Evolutionary conservation across 495 filamentous ascomycete genomes (phyloP), one percentile per base, ranked within the genome.

Genomic region (Aspergillus mulundensis): DNA sequence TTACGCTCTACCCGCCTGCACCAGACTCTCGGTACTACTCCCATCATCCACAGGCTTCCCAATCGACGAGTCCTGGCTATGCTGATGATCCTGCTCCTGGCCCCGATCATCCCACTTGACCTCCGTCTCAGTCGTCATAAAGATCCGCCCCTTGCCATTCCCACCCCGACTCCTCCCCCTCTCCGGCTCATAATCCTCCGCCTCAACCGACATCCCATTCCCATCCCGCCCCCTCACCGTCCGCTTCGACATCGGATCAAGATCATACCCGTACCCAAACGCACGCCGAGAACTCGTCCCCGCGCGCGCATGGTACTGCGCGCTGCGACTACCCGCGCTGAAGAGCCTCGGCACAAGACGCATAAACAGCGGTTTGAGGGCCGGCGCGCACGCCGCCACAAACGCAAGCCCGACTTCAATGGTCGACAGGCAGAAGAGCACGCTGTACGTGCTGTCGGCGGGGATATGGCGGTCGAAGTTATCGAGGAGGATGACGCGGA

Each of bases 361-460:
- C 15, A 42, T 32, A 34, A 63, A 12, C 23, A 61, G 45, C 12
- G 61, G 50, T 18, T 63, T 61, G 18, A 63, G 52, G 12, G 63
- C 47, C 5, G 63, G 62, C 11, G 55, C 59, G 45, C 62, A 80
- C n/a, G 76, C 76, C 12, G 76, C 76, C 25, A 80, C 74, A 47
- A 80, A 65, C 1, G 75, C 74, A 2, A 81, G 60, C 57, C 79
- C 77, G 10, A 73, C 73, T 58, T 80, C 79, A 28, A 81, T 73
- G 25, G 69, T 77, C 0, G 75, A 78, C 3, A 71, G 72, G 16
- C 73, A 70, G 54, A 79, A 80, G 10, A 74, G 68, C 19, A 80
- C 70, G 56, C 70, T 67, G 53, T 66, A 58, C 7, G 58, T 61
- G n/a, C 3, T n/a, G n/a, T 34, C 48, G 6, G 23, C 25, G 3